phyloP scores from a whole-genome alignment of 2,329 filamentous ascomycete species.

The Aspergillus luchuensis region DNA sequence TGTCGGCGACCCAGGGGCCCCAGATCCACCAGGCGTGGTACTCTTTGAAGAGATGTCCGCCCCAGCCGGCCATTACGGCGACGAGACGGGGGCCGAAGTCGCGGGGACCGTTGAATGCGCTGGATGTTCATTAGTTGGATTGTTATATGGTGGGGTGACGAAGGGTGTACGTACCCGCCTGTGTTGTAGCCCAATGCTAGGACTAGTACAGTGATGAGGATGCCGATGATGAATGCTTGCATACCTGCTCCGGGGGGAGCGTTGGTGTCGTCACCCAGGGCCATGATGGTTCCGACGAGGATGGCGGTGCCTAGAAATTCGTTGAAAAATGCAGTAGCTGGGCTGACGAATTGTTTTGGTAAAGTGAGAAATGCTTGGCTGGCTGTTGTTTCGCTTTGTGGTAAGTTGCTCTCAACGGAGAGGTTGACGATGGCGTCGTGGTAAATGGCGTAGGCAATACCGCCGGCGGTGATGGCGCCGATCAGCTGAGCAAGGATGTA shows the following conservation, averaged over 20 bases:
- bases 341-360: conserved; percentile 29
- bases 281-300: conserved; percentile 35
- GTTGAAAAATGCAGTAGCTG: conserved; percentile 39
- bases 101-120: conserved; percentile 38
- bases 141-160: no score
- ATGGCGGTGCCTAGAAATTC: conserved; percentile 41
- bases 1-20: conserved; percentile 39
- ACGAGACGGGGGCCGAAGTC: conserved; percentile 41
- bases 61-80: conserved; percentile 36
- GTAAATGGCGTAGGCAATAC: conserved; percentile 40
- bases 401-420: conserved; percentile 16
- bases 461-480: conserved; percentile 37
- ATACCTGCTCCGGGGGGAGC: conserved; percentile 48
- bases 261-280: conserved; percentile 47
- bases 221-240: conserved; percentile 35
- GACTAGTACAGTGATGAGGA: conserved; percentile 16
- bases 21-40: conserved; percentile 38
- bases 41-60: conserved; percentile 29
- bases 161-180: conserved; percentile 27
- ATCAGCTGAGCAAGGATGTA: conserved; percentile 41
- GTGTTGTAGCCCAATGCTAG: conserved; percentile 38
- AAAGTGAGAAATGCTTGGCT: conserved; percentile 31
- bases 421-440: conserved; percentile 35
- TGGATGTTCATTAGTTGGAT: conserved; percentile 1
- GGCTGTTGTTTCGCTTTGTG: conserved; percentile 21